Percentiles rank a stretch among this genome's conserved stretches.
Conservation (phyloP, 2,329 filamentous ascomycete species). For the Ascochyta koolunga region DNA sequence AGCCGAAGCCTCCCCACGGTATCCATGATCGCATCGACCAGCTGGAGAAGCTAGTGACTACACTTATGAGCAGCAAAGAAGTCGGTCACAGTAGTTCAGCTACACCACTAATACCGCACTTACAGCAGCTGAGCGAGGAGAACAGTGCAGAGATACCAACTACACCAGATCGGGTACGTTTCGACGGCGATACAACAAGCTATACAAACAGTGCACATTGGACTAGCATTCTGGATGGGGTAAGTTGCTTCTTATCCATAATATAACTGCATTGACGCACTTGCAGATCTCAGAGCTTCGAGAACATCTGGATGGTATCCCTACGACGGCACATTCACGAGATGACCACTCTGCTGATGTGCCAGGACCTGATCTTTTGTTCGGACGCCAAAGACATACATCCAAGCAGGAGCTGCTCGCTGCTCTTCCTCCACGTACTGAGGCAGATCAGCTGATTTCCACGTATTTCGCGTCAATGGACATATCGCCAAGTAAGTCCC, state of each 20-base stretch:
- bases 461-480: slow-evolving; percentile 38
- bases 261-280: slow-evolving; percentile 2
- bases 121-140: slow-evolving; percentile 16
- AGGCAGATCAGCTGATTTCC: slow-evolving; percentile 33
- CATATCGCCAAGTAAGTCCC: slow-evolving; percentile 31
- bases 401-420: slow-evolving; percentile 38
- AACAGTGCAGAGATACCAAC: slow-evolving; percentile 24
- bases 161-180: slow-evolving; percentile 40
- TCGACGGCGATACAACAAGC: slow-evolving; percentile 36
- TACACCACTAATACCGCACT: slow-evolving; percentile 1
- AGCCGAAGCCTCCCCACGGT: slow-evolving; percentile 35
- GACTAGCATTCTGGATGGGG: slow-evolving; percentile 47
- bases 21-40: slow-evolving; percentile 47
- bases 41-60: slow-evolving; percentile 45
- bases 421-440: slow-evolving; percentile 31
- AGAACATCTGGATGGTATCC: slow-evolving; percentile 39
- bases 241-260: slow-evolving; percentile 13
- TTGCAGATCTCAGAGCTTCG: slow-evolving; percentile 41
- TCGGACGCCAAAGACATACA: slow-evolving; percentile 35
- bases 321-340: slow-evolving; percentile 27
- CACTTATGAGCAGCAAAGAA: slow-evolving; percentile 39
- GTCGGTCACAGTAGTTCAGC: slow-evolving; percentile 7
- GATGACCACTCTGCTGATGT: slow-evolving; percentile 22
- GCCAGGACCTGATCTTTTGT: slow-evolving; percentile 37
- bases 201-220: slow-evolving; percentile 45